These are phyloP conservation scores for Penicillium daleae DNA, from an alignment of 495 filamentous ascomycete genomes.

Conservation along the genomic window DNA sequence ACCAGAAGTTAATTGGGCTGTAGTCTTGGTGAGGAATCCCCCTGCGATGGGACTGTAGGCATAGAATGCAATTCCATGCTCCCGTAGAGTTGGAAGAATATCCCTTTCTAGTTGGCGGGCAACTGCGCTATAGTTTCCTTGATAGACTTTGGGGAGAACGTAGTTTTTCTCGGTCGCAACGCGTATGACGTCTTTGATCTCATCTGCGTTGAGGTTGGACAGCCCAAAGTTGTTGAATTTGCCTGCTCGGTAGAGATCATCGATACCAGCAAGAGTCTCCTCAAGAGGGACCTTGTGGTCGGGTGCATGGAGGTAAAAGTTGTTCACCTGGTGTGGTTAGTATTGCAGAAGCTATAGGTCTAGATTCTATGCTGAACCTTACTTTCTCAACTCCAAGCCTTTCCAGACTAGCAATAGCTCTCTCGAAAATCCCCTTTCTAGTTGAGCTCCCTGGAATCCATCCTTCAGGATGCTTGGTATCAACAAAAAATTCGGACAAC, in stretches of 20 bases:
- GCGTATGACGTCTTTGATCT: constrained; percentile 37
- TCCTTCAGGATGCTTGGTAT: constrained; percentile 3
- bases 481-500: background rate
- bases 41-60: constrained; percentile 36
- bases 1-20: background rate
- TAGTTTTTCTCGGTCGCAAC: constrained; percentile 45
- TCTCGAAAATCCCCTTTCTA: background rate
- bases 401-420: background rate
- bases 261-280: background rate
- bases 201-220: constrained; percentile 41
- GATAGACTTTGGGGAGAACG: constrained; percentile 42
- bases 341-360: background rate
- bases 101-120: constrained; percentile 45
- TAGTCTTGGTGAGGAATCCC: constrained; percentile 3
- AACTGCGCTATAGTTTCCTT: constrained; percentile 49
- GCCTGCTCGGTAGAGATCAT: constrained; percentile 2
- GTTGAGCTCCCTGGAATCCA: constrained; percentile 4
- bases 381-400: constrained; percentile 6
- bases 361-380: background rate
- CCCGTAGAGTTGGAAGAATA: constrained; percentile 55
- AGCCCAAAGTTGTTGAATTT: constrained; percentile 38
- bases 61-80: constrained; percentile 56
- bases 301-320: constrained; percentile 1
- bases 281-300: background rate
- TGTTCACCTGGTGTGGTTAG: background rate